Conservation (phyloP, 306 rosid genomes). For the Acacia confusa region DNA sequence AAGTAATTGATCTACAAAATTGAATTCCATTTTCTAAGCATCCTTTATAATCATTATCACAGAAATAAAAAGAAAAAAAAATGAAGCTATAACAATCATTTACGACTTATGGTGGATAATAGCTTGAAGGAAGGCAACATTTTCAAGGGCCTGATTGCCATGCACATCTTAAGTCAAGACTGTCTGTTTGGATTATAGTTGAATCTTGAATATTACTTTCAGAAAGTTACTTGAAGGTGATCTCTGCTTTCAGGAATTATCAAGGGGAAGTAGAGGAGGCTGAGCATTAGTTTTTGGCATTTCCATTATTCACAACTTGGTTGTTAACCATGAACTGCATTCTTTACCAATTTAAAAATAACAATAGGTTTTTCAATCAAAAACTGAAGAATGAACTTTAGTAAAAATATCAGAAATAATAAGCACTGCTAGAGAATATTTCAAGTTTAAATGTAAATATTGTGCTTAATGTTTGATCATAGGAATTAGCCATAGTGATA, state of each 20-base stretch:
- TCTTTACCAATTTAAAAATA: not conserved
- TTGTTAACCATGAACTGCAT: not conserved
- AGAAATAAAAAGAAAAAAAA: not conserved
- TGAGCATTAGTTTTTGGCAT: no score
- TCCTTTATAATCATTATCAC: constrained; percentile 10
- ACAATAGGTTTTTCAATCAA: not conserved
- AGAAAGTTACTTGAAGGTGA: not conserved
- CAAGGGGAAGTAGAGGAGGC: not conserved
- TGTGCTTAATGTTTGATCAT: not conserved
- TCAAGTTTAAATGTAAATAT: not conserved
- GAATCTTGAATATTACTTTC: not conserved
- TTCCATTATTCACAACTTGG: no score
- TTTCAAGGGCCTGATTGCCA: not conserved
- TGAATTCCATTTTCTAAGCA: not conserved
- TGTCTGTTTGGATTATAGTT: not conserved
- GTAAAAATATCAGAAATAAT: no score
- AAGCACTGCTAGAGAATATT: not conserved
- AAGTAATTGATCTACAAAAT: constrained; percentile 16
- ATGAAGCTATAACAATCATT: not conserved
- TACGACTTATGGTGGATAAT: not conserved
- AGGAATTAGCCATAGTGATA: not conserved
- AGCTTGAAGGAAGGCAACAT: not conserved
- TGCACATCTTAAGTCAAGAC: not conserved
- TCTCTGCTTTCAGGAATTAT: not conserved
- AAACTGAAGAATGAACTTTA: not conserved